Evolutionary conservation across 2,329 filamentous ascomycete species (phyloP).

Genomic region (Fusarium sambucinum): DNA sequence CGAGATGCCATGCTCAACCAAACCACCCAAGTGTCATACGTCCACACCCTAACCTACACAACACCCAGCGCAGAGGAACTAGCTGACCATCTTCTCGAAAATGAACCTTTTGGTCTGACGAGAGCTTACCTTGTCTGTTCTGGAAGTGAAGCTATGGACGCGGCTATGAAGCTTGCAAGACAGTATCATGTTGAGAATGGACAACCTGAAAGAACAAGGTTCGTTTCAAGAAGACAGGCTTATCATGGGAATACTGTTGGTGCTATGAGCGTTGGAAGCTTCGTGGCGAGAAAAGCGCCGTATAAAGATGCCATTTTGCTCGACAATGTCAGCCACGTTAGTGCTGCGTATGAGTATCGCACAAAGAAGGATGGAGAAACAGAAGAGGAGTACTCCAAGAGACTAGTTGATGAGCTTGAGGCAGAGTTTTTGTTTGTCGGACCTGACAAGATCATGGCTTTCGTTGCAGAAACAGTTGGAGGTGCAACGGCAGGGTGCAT

Average conservation of each 20-base stretch:
- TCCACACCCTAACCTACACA: constrained; percentile 54
- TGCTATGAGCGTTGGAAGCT: constrained; percentile 72
- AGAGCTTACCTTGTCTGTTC: constrained; percentile 55
- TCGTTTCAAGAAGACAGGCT: constrained; percentile 58
- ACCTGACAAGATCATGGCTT: constrained; percentile 75
- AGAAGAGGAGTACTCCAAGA: constrained; percentile 68
- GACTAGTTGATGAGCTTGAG: constrained; percentile 74
- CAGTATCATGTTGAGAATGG: constrained; percentile 61
- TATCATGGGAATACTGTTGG: constrained; percentile 70
- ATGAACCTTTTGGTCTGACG: constrained; percentile 53
- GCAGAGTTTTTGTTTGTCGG: constrained; percentile 73
- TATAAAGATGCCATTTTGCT: constrained; percentile 61
- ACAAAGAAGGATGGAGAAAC: constrained; percentile 64
- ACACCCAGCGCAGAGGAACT: constrained; percentile 63
- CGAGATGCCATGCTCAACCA: constrained; percentile 70
- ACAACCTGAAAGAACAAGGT: constrained; percentile 52
- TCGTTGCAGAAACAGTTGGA: constrained; percentile 79
- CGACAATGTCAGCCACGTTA: constrained; percentile 69
- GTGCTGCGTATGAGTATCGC: constrained; percentile 75
- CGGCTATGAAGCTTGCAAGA: constrained; percentile 61
- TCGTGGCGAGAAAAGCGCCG: constrained; percentile 68
- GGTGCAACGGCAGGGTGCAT: constrained; percentile 77
- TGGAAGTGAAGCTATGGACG: constrained; percentile 59
- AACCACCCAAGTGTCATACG: constrained; percentile 66
- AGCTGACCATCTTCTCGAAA: constrained; percentile 53